Evolutionary conservation across 2,329 filamentous ascomycete genomes (phyloP), one percentile per base, ranked within the genome.

Genomic region (Ceratocystis lukuohia): DNA sequence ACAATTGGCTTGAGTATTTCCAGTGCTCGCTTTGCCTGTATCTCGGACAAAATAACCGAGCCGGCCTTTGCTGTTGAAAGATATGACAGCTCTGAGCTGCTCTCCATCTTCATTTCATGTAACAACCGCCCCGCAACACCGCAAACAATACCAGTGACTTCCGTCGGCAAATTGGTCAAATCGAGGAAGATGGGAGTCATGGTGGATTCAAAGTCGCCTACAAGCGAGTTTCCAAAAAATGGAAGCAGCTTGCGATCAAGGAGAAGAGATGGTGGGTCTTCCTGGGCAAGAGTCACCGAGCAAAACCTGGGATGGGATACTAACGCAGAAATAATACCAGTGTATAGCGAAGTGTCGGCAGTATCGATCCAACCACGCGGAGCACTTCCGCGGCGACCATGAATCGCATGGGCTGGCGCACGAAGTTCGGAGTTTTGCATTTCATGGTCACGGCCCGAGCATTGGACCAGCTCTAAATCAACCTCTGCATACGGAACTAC

Each of bases 121-220:
- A 91, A 88, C 33, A 97, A 79, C 65, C 86, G 83, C 30, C 91
- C 90, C 0, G 93, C 92, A 1, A 99, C 90, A 33, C 94, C 93
- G 71, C 92, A 96, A 2, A 99, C 91, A 67, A 99, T 96, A 25
- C 93, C 93, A 0, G 92, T 96, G 6, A 91, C 91, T 74, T 96
- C 91, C 53, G 93, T 81, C 0, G 93, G 89, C 50, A 97, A 78
- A 53, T 84, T 85, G 22, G 84, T 85, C 30, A 99, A 80, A 71
- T 97, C 91, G 2, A 99, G 81, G 67, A 91, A 93, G 71, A 99
- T 94, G 1, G 94, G 91, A 1, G 95, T 84, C 44, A 92, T 80
- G 67, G 84, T 84, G 70, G 86, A 86, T 65, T 85, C 85, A 61
- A 84, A 89, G 68, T 87, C 81, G 12, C 90, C 91, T 0, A 96